A percentile compares a stretch with the other conserved stretches of the same genome.
Evolutionary conservation across 2,329 filamentous ascomycete genomes (phyloP).

Genomic region (Apiospora pterosperma): DNA sequence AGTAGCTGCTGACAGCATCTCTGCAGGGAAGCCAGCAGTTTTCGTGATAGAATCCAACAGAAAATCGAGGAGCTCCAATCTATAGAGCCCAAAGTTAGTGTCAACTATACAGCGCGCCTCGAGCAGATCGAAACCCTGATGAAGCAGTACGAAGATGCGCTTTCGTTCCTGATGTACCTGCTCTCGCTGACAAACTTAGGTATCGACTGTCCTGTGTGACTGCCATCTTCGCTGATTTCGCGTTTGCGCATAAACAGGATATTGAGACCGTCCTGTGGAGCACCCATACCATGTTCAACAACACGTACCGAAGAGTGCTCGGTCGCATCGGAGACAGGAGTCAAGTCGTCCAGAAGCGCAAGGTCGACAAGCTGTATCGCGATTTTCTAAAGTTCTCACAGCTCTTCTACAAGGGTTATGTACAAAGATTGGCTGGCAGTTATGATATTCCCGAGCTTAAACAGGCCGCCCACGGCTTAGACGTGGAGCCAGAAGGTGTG

Average conservation of each 20-base stretch:
- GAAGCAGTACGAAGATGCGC: slow-evolving; percentile 23
- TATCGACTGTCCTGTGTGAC: slow-evolving; percentile 70
- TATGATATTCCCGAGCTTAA: slow-evolving; percentile 52
- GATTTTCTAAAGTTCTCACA: slow-evolving; percentile 85
- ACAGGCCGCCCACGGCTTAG: slow-evolving; percentile 38
- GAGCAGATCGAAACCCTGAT: slow-evolving; percentile 27
- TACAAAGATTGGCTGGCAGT: slow-evolving; percentile 68
- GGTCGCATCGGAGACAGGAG: slow-evolving; percentile 49
- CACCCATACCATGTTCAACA: slow-evolving; percentile 73
- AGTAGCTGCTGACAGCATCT: neutral
- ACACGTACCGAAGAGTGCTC: slow-evolving; percentile 70
- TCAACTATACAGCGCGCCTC: slow-evolving; percentile 26
- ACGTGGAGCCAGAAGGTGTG: slow-evolving; percentile 40
- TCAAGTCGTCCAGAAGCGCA: slow-evolving; percentile 64
- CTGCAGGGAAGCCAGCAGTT: slow-evolving; percentile 17
- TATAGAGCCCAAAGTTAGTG: slow-evolving; percentile 1
- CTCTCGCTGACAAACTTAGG: slow-evolving; percentile 34
- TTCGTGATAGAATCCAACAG: slow-evolving; percentile 22
- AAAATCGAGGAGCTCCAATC: slow-evolving; percentile 22
- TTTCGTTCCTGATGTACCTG: neutral
- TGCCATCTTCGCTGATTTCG: slow-evolving; percentile 69
- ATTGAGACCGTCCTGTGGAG: slow-evolving; percentile 76
- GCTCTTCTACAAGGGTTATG: slow-evolving; percentile 82
- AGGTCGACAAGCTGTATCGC: slow-evolving; percentile 76
- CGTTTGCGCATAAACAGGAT: slow-evolving; percentile 58